phyloP scores from a whole-genome alignment of 1,284 basidiomycete species.

The Ceratobasidium sp. region DNA sequence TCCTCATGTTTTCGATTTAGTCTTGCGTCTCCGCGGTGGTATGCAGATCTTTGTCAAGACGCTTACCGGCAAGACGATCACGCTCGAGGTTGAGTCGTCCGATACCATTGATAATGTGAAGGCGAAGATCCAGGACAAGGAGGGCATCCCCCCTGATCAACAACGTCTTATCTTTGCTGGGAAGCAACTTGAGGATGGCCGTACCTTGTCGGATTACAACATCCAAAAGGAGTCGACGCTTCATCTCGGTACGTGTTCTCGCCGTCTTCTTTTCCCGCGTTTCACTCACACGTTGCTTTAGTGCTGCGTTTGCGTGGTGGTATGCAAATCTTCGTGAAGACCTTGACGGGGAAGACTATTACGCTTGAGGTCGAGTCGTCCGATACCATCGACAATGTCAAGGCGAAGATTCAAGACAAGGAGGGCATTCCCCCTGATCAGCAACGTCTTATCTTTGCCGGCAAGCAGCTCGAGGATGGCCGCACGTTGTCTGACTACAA shows the following conservation, averaged over 20 bases:
- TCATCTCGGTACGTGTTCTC: constrained; percentile 50
- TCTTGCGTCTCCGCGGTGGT: constrained; percentile 64
- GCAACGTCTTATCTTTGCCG: constrained; percentile 70
- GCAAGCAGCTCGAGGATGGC: constrained; percentile 67
- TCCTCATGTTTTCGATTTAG: constrained; percentile 59
- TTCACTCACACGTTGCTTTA: not conserved
- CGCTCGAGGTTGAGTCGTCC: constrained; percentile 69
- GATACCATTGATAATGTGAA: constrained; percentile 71
- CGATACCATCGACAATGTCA: constrained; percentile 70
- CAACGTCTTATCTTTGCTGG: constrained; percentile 62
- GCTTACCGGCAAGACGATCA: constrained; percentile 71
- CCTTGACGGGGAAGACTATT: constrained; percentile 70
- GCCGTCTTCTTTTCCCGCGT: not conserved
- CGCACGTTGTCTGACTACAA: constrained; percentile 65
- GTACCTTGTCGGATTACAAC: constrained; percentile 63
- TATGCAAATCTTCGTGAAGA: constrained; percentile 65
- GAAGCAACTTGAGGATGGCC: constrained; percentile 56
- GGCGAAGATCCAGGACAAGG: constrained; percentile 65
- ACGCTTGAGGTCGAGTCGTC: constrained; percentile 71
- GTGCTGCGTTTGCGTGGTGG: constrained; percentile 58
- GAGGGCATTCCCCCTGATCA: constrained; percentile 65
- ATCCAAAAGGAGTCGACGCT: constrained; percentile 60
- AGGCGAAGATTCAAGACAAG: constrained; percentile 66
- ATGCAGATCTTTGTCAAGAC: constrained; percentile 66
- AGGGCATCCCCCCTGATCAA: constrained; percentile 63